Evolutionary conservation across 1,139 yeast species (phyloP), one percentile per base, ranked within the genome.

Genomic region (Magnusiomyces clavatus): DNA sequence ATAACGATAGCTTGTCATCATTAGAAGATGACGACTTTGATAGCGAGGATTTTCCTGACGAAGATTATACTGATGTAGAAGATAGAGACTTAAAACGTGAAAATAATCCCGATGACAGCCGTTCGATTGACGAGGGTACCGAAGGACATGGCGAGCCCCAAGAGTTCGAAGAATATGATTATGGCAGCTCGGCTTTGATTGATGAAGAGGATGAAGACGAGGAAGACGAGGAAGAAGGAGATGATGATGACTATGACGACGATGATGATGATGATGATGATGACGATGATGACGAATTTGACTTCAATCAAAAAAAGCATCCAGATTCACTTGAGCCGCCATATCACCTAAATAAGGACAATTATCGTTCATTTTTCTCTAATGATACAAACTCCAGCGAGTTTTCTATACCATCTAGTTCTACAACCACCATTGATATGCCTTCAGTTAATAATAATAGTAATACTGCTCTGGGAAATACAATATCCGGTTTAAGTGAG

Each of bases 1-100:
- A 83, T 62, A 77, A 77, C 56, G 78, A 87, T 41, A 82, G 95
- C 38, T 90, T 90, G 12, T 83, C 90, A 16, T 86, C 96, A 64
- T 89, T 90, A 47, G 94, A 83, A 8, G 77, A 89, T 52, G 90
- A 95, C 55, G 96, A 88, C 65, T 83, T 92, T 37, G 53, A 47
- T 41, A 53, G 47, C 29, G 39, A 17, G 8, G 57, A 55, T 43
- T 58, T 53, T 24, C 57, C 56, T n/a, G 55, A 52, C 41, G 58
- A 57, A 38, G 59, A 55, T 37, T 54, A 59, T 13, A 24, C 31
- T 24, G 31, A 24, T 24, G 31, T 24, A 24, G 31, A 24, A 8
- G 31, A 24, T 24, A 43, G 57, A 29, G 56, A 57, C 19, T 57
- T 59, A 10, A 59, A 57, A 12, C 56, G 54, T 43, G 60, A 57